Conservation (phyloP, 75 land plant genomes). For the Picea glauca region DNA sequence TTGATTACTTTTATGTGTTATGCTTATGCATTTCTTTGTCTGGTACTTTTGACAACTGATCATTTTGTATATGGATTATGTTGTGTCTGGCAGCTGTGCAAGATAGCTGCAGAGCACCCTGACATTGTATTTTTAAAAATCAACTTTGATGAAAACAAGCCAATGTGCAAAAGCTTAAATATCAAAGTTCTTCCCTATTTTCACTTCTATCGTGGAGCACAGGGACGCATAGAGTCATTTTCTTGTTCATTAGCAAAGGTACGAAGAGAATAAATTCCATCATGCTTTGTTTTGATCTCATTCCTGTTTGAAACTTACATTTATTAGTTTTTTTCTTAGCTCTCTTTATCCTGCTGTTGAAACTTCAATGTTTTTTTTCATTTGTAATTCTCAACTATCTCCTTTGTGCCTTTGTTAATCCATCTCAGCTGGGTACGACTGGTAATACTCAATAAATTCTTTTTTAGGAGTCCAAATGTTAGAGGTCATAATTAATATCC, state of each 20-base stretch:
- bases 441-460: no score
- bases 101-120: slow-evolving; percentile 66
- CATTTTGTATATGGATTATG: background rate
- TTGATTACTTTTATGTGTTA: background rate
- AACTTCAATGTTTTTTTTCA: background rate
- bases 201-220: slow-evolving; percentile 95
- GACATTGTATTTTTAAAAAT: slow-evolving; percentile 77
- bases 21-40: background rate
- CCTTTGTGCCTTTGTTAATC: background rate
- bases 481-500: no score
- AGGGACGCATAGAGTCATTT: slow-evolving; percentile 78
- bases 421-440: background rate
- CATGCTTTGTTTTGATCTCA: background rate
- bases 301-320: background rate
- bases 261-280: background rate
- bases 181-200: slow-evolving; percentile 90
- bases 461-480: no score
- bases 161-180: slow-evolving; percentile 91
- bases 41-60: background rate
- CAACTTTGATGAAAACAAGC: slow-evolving; percentile 94
- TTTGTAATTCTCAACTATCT: background rate
- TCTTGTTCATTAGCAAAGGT: slow-evolving; percentile 94
- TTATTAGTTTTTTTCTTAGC: background rate
- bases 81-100: slow-evolving; percentile 55
- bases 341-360: background rate